Evolutionary conservation across 1,139 yeast species (phyloP), one percentile per base, ranked within the genome.

Genomic region (Protomyces arabidopsidicola): DNA sequence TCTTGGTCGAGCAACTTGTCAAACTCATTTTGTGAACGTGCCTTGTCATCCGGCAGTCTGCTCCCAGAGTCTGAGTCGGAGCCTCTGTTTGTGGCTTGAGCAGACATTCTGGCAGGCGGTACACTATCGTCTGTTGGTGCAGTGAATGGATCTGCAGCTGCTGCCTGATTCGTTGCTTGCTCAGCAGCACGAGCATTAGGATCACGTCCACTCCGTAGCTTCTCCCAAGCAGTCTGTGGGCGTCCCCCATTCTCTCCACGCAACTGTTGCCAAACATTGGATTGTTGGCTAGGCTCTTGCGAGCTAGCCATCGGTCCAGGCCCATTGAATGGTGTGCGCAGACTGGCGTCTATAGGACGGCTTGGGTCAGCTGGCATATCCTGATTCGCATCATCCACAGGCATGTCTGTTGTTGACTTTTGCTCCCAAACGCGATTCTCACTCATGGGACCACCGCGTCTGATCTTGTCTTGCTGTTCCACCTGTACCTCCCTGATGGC

Each of bases 141-240:
- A 2, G 55, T 35, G 24, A 31, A 16, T 9, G 16, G 48, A 16
- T 16, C 39, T 8, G 42, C 22, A 12, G 45, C 22, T 39, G 9
- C n/a, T 36, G 42, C 4, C 16, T 27, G 24, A 20, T 12, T 18
- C 34, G 55, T 31, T 14, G 4, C 1, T n/a, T 14, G 14, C 5
- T 6, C 42, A 14, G 42, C 16, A 12, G 42, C 12, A 45, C 45
- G 48, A 42, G 20, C 22, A 12, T 18, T 8, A n/a, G 55, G 27
- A 14, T 18, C 14, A 24, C 62, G 56, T 2, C 42, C 51, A 52
- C 31, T 52, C 18, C 62, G 27, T 24, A 58, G 53, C 5, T 55
- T 45, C 35, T 58, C 62, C 62, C 62, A 58, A 12, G 62, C 62
- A 12, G 62, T 58, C 42, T 58, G 56, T 42, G 62, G 62, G 1